Percentiles rank a stretch among this genome's conserved stretches.
Evolutionary conservation across 1,139 yeast species (phyloP).

Genomic region (Citeromyces hawaiiensis): DNA sequence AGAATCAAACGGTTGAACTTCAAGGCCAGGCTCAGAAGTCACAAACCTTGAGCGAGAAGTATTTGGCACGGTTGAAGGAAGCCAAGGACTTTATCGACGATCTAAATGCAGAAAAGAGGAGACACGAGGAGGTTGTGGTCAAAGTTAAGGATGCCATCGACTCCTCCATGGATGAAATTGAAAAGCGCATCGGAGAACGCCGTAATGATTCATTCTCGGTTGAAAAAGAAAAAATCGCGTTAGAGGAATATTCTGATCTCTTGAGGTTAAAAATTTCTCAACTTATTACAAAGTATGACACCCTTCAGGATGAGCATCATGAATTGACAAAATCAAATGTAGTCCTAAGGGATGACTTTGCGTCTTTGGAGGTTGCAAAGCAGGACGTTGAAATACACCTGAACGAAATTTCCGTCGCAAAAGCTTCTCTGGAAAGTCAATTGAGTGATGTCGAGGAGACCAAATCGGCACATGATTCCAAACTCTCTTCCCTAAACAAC

Average conservation of each 20-base stretch:
- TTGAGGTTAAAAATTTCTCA: background rate
- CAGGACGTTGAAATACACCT: conserved; percentile 10
- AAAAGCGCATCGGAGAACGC: background rate
- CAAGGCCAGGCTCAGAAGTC: conserved; percentile 16
- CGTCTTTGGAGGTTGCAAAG: conserved; percentile 8
- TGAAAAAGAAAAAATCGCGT: background rate
- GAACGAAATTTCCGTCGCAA: conserved; percentile 10
- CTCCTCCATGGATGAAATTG: background rate
- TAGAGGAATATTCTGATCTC: background rate
- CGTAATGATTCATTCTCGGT: background rate
- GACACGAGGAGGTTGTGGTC: conserved; percentile 5
- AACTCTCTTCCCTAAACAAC: conserved; percentile 5
- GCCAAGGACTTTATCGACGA: conserved; percentile 27
- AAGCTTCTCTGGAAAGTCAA: conserved; percentile 5
- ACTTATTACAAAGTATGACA: background rate
- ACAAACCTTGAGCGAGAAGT: conserved; percentile 18
- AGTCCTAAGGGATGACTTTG: conserved; percentile 5
- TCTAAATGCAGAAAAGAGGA: conserved; percentile 17
- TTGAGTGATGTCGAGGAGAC: conserved; percentile 4
- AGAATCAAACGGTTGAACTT: conserved; percentile 3
- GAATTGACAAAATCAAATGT: conserved; percentile 7
- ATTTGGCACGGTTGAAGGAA: conserved; percentile 21
- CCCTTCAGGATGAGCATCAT: conserved; percentile 5
- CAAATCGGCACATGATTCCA: conserved; percentile 10
- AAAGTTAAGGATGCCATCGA: background rate